Percentiles rank a stretch among this genome's conserved stretches.
Evolutionary conservation across 257 asterid species (phyloP).

Genomic region (Salvia rosmarinus): DNA sequence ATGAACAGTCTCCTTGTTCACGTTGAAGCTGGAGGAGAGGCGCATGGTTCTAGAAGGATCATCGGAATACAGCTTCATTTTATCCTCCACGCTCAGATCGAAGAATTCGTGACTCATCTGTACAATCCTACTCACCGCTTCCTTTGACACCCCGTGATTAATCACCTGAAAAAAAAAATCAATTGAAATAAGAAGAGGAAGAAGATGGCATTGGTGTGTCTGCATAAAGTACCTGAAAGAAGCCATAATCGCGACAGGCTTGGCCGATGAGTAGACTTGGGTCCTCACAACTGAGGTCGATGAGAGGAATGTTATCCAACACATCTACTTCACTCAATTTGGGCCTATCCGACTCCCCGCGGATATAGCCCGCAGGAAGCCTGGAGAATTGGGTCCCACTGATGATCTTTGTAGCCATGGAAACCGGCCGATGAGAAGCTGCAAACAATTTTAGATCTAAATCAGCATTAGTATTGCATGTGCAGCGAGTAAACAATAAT

Average conservation of each 20-base stretch:
- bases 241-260: constrained; percentile 52
- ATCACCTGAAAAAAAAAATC: constrained; percentile 58
- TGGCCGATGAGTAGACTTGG: constrained; percentile 28
- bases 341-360: constrained; percentile 53
- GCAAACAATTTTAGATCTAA: too few relatives aligned
- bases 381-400: constrained; percentile 45
- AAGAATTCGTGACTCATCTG: constrained; percentile 46
- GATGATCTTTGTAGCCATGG: constrained; percentile 46
- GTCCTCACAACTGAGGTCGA: constrained; percentile 46
- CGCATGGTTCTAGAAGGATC: constrained; percentile 50
- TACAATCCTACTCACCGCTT: constrained; percentile 29
- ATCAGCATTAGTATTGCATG: too few relatives aligned
- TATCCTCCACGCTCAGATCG: constrained; percentile 48
- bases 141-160: constrained; percentile 56
- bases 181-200: too few relatives aligned
- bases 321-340: constrained; percentile 38
- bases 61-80: constrained; percentile 56
- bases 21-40: constrained; percentile 55
- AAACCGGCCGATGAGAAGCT: not conserved
- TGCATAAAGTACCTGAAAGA: constrained; percentile 45
- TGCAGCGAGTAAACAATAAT: too few relatives aligned
- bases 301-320: constrained; percentile 41
- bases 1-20: constrained; percentile 52
- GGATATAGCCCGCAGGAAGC: constrained; percentile 50
- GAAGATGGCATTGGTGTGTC: too few relatives aligned